These are phyloP conservation scores for Danielozyma ontarioensis DNA, from an alignment of 805 yeast species.

Conservation along the genomic window DNA sequence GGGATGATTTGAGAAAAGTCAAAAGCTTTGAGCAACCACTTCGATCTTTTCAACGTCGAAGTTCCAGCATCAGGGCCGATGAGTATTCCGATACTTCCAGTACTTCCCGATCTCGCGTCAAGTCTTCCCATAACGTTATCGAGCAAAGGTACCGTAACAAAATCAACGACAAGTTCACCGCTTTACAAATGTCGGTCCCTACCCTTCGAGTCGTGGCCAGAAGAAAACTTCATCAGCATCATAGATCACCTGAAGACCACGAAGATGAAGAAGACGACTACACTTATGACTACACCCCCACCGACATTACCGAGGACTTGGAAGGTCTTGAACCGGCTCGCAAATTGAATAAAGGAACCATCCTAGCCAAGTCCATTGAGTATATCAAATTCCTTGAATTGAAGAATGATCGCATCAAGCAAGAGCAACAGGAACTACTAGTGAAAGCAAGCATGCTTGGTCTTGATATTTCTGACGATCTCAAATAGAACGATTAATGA, in stretches of 20 bases:
- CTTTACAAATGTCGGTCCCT: conserved; percentile 35
- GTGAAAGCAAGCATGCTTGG: conserved; percentile 34
- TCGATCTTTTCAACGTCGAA: too few relatives aligned
- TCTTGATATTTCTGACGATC: too few relatives aligned
- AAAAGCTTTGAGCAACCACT: background rate
- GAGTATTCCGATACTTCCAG: too few relatives aligned
- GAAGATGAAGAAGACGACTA: conserved; percentile 2
- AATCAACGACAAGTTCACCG: conserved; percentile 37
- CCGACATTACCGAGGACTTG: conserved; percentile 32
- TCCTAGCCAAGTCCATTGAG: conserved; percentile 73
- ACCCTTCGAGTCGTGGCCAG: conserved; percentile 28
- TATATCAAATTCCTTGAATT: conserved; percentile 68
- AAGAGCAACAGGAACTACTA: conserved; percentile 49
- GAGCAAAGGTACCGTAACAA: conserved; percentile 41
- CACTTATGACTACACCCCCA: background rate
- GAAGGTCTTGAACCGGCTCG: conserved; percentile 76
- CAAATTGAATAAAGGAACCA: conserved; percentile 73
- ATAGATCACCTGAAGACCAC: conserved; percentile 2
- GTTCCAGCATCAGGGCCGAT: too few relatives aligned
- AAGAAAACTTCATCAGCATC: conserved; percentile 9
- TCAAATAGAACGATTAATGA: too few relatives aligned
- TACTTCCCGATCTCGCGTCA: conserved; percentile 15
- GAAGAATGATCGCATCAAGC: conserved; percentile 45
- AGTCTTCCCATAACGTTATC: conserved; percentile 36
- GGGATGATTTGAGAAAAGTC: background rate